phyloP scores from a whole-genome alignment of 2,329 filamentous ascomycete species.

The Chrysosporium keratinophilum region DNA sequence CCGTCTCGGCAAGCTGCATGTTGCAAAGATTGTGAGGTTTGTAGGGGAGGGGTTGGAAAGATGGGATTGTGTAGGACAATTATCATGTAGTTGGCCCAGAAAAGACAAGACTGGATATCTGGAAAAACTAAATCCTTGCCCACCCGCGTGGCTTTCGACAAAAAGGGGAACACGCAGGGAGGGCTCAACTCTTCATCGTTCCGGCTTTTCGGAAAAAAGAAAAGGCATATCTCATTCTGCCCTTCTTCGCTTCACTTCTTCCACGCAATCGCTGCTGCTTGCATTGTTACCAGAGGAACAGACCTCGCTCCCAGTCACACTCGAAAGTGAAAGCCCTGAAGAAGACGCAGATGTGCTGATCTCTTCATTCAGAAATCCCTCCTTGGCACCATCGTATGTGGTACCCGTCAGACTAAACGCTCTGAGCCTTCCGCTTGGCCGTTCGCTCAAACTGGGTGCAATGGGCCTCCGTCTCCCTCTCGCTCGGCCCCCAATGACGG shows the following conservation, averaged over 20 bases:
- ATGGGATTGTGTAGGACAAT: not conserved
- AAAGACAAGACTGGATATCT: not conserved
- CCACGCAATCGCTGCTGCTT: not conserved
- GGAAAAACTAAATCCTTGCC: not conserved
- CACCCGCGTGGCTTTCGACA: conserved; percentile 1
- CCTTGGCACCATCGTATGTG: conserved; percentile 14
- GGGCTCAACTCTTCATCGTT: not conserved
- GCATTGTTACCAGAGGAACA: not conserved
- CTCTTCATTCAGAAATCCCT: not conserved
- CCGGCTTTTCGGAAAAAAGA: not conserved
- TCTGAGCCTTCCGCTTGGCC: conserved; percentile 38
- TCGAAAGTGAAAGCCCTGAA: not conserved
- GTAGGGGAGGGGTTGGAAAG: not conserved
- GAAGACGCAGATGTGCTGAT: not conserved
- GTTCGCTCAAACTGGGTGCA: conserved; percentile 51
- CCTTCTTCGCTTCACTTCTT: conserved; percentile 1
- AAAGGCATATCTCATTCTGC: not conserved
- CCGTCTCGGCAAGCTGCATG: conserved; percentile 6
- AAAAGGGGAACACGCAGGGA: not conserved
- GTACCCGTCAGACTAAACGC: conserved; percentile 24
- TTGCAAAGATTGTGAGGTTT: conserved; percentile 2
- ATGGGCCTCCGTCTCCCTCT: conserved; percentile 49
- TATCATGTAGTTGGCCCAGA: not conserved
- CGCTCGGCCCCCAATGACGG: conserved; percentile 51
- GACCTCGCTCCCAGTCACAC: not conserved